These are phyloP conservation scores for Iris macrosiphon DNA, from an alignment of 106 monocot species.

Conservation along the genomic window DNA sequence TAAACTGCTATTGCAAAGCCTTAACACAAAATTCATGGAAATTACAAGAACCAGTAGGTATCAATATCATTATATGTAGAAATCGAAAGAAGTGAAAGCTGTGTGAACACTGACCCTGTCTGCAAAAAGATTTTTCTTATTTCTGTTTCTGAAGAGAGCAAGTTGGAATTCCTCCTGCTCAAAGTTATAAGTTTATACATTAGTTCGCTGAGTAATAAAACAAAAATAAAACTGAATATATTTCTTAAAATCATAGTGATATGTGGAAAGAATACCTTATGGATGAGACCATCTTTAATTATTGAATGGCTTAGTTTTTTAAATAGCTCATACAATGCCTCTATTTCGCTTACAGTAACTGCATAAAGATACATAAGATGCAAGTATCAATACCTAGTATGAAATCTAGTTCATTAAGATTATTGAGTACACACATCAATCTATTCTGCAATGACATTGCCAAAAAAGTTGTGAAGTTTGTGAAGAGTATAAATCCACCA, in stretches of 20 bases:
- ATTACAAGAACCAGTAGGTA: too few relatives aligned
- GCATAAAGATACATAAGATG: neutral
- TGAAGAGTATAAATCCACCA: too few relatives aligned
- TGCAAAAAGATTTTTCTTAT: constrained; percentile 64
- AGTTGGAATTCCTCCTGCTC: constrained; percentile 86
- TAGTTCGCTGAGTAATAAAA: neutral
- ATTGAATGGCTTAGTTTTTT: constrained; percentile 42
- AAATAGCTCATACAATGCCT: constrained; percentile 46
- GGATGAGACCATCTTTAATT: constrained; percentile 47
- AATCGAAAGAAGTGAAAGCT: neutral
- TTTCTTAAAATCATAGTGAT: neutral
- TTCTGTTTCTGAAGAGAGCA: constrained; percentile 79
- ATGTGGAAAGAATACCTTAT: constrained; percentile 31
- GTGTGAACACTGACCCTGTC: constrained; percentile 49
- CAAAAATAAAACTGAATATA: neutral
- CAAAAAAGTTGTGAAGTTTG: too few relatives aligned
- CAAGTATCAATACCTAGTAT: neutral
- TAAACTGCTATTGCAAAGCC: too few relatives aligned
- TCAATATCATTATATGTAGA: neutral
- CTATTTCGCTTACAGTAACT: constrained; percentile 51
- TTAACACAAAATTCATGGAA: too few relatives aligned
- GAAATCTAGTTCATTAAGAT: too few relatives aligned
- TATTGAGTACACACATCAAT: too few relatives aligned
- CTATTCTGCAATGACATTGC: too few relatives aligned
- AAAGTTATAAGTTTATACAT: neutral